Evolutionary conservation across 1,284 basidiomycete genomes (phyloP).

Genomic region (Sutorius eximius): DNA sequence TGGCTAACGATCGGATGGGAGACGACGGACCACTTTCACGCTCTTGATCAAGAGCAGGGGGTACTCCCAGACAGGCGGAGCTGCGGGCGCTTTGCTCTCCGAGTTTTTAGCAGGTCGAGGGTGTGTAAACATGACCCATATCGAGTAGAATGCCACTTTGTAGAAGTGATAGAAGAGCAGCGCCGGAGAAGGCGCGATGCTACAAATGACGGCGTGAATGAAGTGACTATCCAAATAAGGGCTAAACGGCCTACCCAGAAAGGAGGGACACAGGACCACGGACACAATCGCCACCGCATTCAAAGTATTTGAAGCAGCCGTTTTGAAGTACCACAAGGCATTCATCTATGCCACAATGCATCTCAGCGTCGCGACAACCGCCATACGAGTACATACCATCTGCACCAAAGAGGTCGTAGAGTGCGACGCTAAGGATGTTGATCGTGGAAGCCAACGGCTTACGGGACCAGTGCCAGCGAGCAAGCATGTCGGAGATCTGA

Average conservation of each 20-base stretch:
- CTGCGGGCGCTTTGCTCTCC: slow-evolving; percentile 12
- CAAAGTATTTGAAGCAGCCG: slow-evolving; percentile 98
- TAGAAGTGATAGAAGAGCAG: slow-evolving; percentile 93
- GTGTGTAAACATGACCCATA: slow-evolving; percentile 83
- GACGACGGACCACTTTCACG: slow-evolving; percentile 39
- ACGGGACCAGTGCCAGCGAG: slow-evolving; percentile 81
- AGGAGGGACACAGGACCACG: slow-evolving; percentile 87
- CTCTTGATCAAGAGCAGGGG: slow-evolving; percentile 45
- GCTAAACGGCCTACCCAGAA: slow-evolving; percentile 60
- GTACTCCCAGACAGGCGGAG: slow-evolving; percentile 42
- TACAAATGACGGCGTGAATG: slow-evolving; percentile 27
- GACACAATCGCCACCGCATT: slow-evolving; percentile 88
- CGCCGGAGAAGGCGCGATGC: slow-evolving; percentile 72
- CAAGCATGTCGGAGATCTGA: slow-evolving; percentile 55
- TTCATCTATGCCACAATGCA: slow-evolving; percentile 52
- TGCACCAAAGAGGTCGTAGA: slow-evolving; percentile 91
- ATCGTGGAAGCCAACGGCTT: slow-evolving; percentile 83
- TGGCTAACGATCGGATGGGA: not conserved
- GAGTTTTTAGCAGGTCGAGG: slow-evolving; percentile 41
- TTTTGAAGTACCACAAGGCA: slow-evolving; percentile 81
- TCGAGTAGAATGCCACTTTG: slow-evolving; percentile 90
- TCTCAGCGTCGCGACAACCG: slow-evolving; percentile 5
- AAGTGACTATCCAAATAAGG: not conserved
- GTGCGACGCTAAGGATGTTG: slow-evolving; percentile 87
- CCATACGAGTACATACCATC: slow-evolving; percentile 56